Conservation (phyloP, 1,139 yeast genomes). For the Yamadazyma diddensiae region DNA sequence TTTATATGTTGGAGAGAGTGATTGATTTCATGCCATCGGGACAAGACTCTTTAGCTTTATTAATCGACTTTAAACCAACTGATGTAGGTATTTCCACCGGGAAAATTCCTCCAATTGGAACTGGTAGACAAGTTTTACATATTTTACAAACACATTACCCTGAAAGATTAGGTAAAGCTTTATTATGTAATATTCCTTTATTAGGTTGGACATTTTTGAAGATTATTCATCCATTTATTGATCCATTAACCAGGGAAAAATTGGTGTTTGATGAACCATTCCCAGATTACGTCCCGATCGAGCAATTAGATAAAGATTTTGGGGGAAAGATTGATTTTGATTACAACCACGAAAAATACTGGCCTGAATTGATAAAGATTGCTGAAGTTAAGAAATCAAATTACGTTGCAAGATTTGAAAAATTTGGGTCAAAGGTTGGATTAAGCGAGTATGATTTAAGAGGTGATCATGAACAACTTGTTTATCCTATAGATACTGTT, state of each 20-base stretch:
- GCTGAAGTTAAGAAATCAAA: conserved; percentile 34
- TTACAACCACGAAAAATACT: conserved; percentile 41
- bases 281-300: conserved; percentile 42
- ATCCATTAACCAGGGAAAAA: conserved; percentile 49
- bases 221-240: conserved; percentile 48
- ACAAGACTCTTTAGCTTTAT: conserved; percentile 45
- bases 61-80: conserved; percentile 46
- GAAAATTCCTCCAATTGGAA: conserved; percentile 81
- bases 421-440: conserved; percentile 40
- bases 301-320: conserved; percentile 47
- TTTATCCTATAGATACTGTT: conserved; percentile 21
- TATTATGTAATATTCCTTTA: conserved; percentile 48
- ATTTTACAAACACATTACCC: conserved; percentile 60
- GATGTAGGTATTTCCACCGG: conserved; percentile 52
- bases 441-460: conserved; percentile 72
- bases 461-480: conserved; percentile 43
- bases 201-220: conserved; percentile 48
- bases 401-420: conserved; percentile 38
- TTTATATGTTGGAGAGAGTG: conserved; percentile 47
- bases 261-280: conserved; percentile 49
- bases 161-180: conserved; percentile 46
- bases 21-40: conserved; percentile 51
- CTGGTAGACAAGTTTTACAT: conserved; percentile 70
- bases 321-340: conserved; percentile 43
- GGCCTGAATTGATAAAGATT: conserved; percentile 42